Evolutionary conservation across 2,329 filamentous ascomycete species (phyloP), one percentile per base, ranked within the genome.

Genomic region (Graphilbum fragrans): DNA sequence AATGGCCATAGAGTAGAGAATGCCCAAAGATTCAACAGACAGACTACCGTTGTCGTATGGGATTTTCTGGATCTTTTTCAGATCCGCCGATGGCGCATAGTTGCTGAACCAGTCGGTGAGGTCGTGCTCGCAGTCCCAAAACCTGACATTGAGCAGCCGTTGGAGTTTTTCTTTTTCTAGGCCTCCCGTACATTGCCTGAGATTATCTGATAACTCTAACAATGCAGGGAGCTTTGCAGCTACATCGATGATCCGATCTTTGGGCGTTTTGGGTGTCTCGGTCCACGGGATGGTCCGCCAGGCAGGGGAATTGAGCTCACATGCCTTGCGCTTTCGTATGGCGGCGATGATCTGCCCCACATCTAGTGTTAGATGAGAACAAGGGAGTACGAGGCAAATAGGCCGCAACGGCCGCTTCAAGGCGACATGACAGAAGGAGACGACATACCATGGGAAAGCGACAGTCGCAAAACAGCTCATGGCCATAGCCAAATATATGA

Each of bases 261-360:
- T 50, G 19, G 46, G 41, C 31, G 44, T 43, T 41, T 49, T 51
- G 20, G 48, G 37, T 11, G 42, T 40, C 14, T 45, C 20, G 0
- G 33, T 18, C 50, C 50, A 53, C 4, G 50, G 50, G 1, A 53
- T 27, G 9, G 46, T 48, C 45, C 49, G 49, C 50, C 50, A 52
- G 14, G 41, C 38, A 3, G 35, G 32, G 5, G 19, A 41, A 41
- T 45, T 49, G 12, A 53, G 43, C 12, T 36, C 4, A 4, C 43
- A 47, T 18, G 31, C 41, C 39, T 43, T 50, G 19, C 49, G 46
- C 2, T 23, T 23, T 2, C 35, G 41, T 18, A 52, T 48, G 20
- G 46, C 29, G 0, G 32, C 23, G 8, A 52, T 40, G 5, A 49
- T 49, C 50, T 51, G 22, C n/a, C n/a, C n/a, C n/a, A n/a, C n/a